Evolutionary conservation across 495 filamentous ascomycete species (phyloP), one percentile per base, ranked within the genome.

Genomic region (Neurospora sp.): DNA sequence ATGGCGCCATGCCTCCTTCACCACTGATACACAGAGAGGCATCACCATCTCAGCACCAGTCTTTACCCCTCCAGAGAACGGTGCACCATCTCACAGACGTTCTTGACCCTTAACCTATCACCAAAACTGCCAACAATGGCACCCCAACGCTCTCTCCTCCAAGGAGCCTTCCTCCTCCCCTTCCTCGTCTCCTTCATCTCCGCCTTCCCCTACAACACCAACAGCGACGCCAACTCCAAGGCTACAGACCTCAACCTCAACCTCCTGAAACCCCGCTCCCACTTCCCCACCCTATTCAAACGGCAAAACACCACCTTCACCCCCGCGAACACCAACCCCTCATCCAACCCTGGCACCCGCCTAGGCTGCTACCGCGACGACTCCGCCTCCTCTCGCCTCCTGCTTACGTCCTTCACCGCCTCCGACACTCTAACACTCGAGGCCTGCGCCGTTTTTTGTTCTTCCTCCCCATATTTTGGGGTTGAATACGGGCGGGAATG

Each of bases 361-460:
- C 27, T 80, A 20, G 81, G 79, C 41, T 84, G 81, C 70, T 76
- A 78, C 41, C 44, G 73, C n/a, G 78, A 74, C 12, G 78, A 82
- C 37, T 75, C 72, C 22, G 77, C 74, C 45, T 44, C 47, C 22
- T 72, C 68, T 22, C 89, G 90, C 45, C 86, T 89, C n/a, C 84
- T 92, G 41, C 79, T 79, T 1, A 79, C 77, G 0, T 81, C 77
- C 9, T 84, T 83, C 18, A 83, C 78, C 0, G 75, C 77, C 14
- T 76, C 80, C 14, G 74, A 83, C 70, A 72, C 74, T 41, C 86
- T 87, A 81, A 89, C 87, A 2, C 77, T 87, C 8, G 82, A 85
- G 72, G 80, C 81, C 59, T 90, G 89, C 76, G 80, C 88, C 38
- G 76, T 81, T 42, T 87, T 86, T 78, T 89, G 87, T 41, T 45